Evolutionary conservation across 371 early-diverging fungal genomes (phyloP).

Genomic region (Lichtheimia corymbifera): DNA sequence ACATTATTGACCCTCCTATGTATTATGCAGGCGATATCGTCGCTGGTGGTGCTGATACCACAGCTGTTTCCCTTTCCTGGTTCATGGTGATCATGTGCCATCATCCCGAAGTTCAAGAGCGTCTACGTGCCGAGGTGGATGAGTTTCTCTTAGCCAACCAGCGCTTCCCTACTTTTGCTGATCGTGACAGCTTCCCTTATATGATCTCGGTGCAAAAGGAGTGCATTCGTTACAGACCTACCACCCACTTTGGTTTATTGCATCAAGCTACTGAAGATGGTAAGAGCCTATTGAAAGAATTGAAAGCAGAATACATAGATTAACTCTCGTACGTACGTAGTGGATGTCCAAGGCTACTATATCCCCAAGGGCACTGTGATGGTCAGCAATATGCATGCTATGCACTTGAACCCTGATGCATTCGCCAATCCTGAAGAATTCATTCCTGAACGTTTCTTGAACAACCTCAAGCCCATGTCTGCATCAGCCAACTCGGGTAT

Average conservation of each 20-base stretch:
- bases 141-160: slow-evolving; percentile 10
- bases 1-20: neutral
- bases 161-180: slow-evolving; percentile 20
- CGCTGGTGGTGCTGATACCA: slow-evolving; percentile 27
- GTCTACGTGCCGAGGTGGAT: slow-evolving; percentile 17
- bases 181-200: slow-evolving; percentile 22
- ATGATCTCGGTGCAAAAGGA: slow-evolving; percentile 24
- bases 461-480: slow-evolving; percentile 14
- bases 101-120: slow-evolving; percentile 21
- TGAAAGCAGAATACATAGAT: neutral
- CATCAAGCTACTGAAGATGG: slow-evolving; percentile 24
- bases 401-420: slow-evolving; percentile 16
- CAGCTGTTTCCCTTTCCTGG: slow-evolving; percentile 19
- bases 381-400: slow-evolving; percentile 22
- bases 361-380: slow-evolving; percentile 40
- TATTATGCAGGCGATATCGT: slow-evolving; percentile 8
- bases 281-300: slow-evolving; percentile 5
- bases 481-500: slow-evolving; percentile 14
- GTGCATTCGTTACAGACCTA: slow-evolving; percentile 24
- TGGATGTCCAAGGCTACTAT: slow-evolving; percentile 24
- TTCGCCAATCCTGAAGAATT: slow-evolving; percentile 19
- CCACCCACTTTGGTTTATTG: slow-evolving; percentile 15
- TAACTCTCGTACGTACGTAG: neutral
- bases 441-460: slow-evolving; percentile 26
- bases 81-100: slow-evolving; percentile 17